Evolutionary conservation across 495 filamentous ascomycete genomes (phyloP).

Genomic region (Penicillium daleae): DNA sequence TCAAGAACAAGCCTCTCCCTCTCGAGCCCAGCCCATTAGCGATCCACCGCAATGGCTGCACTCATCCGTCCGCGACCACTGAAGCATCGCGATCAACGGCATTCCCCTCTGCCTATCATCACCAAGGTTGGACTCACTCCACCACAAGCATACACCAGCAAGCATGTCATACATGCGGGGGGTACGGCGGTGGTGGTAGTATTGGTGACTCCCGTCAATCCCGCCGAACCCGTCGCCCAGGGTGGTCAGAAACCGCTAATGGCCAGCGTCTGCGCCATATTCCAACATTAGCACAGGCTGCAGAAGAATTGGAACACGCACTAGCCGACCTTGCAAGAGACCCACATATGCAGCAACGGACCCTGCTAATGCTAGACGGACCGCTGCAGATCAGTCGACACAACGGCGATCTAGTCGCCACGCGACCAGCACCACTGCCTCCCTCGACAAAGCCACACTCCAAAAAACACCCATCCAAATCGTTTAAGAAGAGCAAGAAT

Average conservation of each 20-base stretch:
- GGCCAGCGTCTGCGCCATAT: constrained; percentile 20
- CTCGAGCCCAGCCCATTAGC: constrained; percentile 44
- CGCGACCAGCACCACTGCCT: constrained; percentile 41
- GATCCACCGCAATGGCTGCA: constrained; percentile 23
- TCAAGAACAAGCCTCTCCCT: constrained; percentile 55
- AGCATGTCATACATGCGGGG: constrained; percentile 9
- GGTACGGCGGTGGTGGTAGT: neutral
- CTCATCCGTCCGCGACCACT: neutral
- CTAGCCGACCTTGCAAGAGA: constrained; percentile 31
- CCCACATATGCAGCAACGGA: constrained; percentile 14
- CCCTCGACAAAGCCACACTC: constrained; percentile 34
- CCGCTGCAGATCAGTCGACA: constrained; percentile 46
- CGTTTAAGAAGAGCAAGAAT: constrained; percentile 8
- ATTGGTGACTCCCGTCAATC: constrained; percentile 2
- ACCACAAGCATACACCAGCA: neutral
- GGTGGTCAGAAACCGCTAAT: constrained; percentile 10
- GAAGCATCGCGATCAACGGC: neutral
- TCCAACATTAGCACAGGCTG: constrained; percentile 36
- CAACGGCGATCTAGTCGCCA: constrained; percentile 43
- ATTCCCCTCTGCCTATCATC: neutral
- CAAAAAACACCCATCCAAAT: too few species aligned
- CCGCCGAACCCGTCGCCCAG: neutral
- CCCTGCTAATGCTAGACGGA: constrained; percentile 29
- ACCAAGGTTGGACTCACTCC: neutral
- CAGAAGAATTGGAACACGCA: constrained; percentile 38